These are phyloP conservation scores for Fusarium setosum DNA, from an alignment of 2,329 filamentous ascomycete genomes.

Conservation along the genomic window DNA sequence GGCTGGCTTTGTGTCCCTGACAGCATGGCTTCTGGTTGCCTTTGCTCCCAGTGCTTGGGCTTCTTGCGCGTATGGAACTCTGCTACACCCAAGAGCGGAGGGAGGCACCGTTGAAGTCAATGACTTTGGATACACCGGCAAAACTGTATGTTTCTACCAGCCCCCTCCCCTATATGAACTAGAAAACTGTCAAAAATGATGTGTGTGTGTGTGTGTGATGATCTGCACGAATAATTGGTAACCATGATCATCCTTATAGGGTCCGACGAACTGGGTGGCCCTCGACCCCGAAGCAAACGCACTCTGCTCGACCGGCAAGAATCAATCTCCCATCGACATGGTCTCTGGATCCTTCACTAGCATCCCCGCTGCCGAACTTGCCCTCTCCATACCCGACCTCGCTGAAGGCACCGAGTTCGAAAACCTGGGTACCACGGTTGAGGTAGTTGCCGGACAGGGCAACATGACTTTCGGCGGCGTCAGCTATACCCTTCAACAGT, in stretches of 20 bases:
- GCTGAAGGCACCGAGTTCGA: conserved; percentile 56
- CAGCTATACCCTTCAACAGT: conserved; percentile 61
- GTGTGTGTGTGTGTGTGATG: too few relatives aligned
- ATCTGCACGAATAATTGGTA: too few relatives aligned
- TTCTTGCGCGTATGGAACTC: conserved; percentile 55
- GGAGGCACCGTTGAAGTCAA: conserved; percentile 44
- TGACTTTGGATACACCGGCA: conserved; percentile 52
- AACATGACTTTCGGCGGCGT: conserved; percentile 53
- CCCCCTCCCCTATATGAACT: not conserved
- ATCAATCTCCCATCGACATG: conserved; percentile 69
- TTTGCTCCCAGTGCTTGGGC: conserved; percentile 40
- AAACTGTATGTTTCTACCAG: conserved; percentile 42
- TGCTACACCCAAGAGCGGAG: conserved; percentile 47
- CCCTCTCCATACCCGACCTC: conserved; percentile 50
- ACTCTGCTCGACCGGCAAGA: conserved; percentile 5
- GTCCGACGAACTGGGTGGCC: conserved; percentile 65
- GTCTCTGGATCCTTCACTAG: conserved; percentile 42
- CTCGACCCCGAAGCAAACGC: conserved; percentile 54
- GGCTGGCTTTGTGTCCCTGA: too few relatives aligned
- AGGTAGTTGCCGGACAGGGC: conserved; percentile 55
- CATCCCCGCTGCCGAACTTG: conserved; percentile 46
- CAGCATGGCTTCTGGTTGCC: conserved; percentile 18
- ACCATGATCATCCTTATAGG: conserved; percentile 38
- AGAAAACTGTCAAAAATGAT: not conserved
- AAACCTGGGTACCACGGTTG: conserved; percentile 64